A percentile compares a stretch with the other conserved stretches of the same genome.
phyloP scores from a whole-genome alignment of 2,329 filamentous ascomycete species.

The Colletotrichum musae region DNA sequence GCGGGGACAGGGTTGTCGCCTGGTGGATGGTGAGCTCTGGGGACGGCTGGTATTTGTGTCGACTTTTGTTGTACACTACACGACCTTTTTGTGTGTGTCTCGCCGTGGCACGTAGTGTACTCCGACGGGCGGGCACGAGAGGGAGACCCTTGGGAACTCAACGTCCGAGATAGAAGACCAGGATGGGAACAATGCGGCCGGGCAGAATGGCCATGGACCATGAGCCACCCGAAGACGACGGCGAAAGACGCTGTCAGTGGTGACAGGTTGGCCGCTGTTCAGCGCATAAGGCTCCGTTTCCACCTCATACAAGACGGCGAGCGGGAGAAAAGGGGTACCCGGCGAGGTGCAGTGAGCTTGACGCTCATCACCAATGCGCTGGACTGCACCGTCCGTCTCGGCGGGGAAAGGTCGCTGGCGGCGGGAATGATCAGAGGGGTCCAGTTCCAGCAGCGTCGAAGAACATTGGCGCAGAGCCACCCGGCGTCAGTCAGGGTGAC shows the following conservation, averaged over 20 bases:
- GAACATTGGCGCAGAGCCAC: background rate
- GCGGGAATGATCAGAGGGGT: constrained; percentile 28
- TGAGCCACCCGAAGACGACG: background rate
- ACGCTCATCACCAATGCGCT: constrained; percentile 30
- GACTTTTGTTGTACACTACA: background rate
- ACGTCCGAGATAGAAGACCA: constrained; percentile 18
- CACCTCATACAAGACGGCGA: constrained; percentile 24
- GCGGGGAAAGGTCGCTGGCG: constrained; percentile 17
- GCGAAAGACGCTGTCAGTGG: constrained; percentile 7
- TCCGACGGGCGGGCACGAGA: constrained; percentile 22
- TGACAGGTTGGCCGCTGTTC: constrained; percentile 38
- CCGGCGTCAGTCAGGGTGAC: background rate
- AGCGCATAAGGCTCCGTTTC: constrained; percentile 38
- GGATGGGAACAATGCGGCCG: constrained; percentile 29
- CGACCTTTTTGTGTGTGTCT: background rate
- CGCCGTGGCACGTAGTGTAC: constrained; percentile 16
- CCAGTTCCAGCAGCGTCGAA: constrained; percentile 6
- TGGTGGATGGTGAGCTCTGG: constrained; percentile 38
- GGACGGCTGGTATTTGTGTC: constrained; percentile 5
- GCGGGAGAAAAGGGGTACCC: constrained; percentile 36
- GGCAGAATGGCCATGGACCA: constrained; percentile 6
- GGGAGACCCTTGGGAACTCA: constrained; percentile 31
- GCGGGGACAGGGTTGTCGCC: constrained; percentile 27
- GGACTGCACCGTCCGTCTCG: constrained; percentile 1
- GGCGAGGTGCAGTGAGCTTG: constrained; percentile 25